These are phyloP conservation scores for Tolypocladium capitatum DNA, from an alignment of 2,329 filamentous ascomycete species.

Conservation along the genomic window DNA sequence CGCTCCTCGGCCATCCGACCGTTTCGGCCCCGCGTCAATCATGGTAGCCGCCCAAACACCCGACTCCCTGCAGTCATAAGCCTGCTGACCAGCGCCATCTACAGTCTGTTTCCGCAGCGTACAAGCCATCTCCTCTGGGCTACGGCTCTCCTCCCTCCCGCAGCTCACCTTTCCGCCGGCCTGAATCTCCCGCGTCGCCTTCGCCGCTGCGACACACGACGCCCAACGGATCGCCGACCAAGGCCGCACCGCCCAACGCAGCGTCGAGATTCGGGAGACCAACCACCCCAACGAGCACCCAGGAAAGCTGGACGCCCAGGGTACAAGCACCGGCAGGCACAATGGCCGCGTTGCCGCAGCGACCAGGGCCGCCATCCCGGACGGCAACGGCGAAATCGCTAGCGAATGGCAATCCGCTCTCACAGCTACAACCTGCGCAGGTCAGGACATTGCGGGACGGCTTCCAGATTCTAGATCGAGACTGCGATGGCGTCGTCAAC, in stretches of 20 bases:
- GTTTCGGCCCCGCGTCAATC: conserved; percentile 7
- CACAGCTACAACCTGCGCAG: conserved; percentile 67
- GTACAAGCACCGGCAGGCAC: conserved; percentile 12
- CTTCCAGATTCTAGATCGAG: conserved; percentile 84
- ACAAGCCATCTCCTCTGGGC: conserved; percentile 59
- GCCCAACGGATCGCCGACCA: conserved; percentile 48
- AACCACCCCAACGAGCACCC: conserved; percentile 23
- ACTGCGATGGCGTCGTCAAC: conserved; percentile 73
- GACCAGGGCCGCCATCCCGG: conserved; percentile 16
- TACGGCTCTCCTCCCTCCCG: conserved; percentile 51
- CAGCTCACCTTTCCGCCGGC: conserved; percentile 49
- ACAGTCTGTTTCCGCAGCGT: conserved; percentile 42
- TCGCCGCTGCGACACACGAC: conserved; percentile 52
- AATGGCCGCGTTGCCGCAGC: conserved; percentile 25
- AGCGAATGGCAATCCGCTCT: conserved; percentile 42
- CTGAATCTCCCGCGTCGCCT: conserved; percentile 52
- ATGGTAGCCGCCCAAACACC: conserved; percentile 15
- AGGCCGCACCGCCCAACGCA: conserved; percentile 15
- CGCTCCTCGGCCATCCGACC: conserved; percentile 11
- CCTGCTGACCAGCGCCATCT: conserved; percentile 17
- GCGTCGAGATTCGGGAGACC: conserved; percentile 25
- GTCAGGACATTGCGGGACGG: conserved; percentile 80
- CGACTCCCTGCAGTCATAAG: conserved; percentile 10
- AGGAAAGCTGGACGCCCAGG: conserved; percentile 25
- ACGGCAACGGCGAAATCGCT: conserved; percentile 21